Conservation (phyloP, 768 basidiomycete species). For the Boletus sp. region DNA sequence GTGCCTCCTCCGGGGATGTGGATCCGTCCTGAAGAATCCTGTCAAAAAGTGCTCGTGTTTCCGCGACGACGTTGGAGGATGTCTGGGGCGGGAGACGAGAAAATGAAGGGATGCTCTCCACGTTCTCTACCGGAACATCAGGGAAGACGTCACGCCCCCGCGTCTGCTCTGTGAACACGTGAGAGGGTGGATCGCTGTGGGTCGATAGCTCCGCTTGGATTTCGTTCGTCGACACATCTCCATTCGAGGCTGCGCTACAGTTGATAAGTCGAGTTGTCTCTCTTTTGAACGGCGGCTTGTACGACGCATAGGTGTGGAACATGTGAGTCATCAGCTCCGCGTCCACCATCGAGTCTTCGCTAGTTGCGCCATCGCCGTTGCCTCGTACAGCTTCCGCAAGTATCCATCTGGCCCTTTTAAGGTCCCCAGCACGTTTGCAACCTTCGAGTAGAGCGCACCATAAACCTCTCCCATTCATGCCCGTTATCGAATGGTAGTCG, state of each 20-base stretch:
- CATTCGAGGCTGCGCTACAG: not conserved
- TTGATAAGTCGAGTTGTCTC: slow-evolving; percentile 44
- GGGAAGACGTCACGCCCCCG: not conserved
- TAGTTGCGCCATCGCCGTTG: slow-evolving; percentile 15
- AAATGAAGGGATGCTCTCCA: slow-evolving; percentile 19
- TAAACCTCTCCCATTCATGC: slow-evolving; percentile 47
- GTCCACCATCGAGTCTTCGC: slow-evolving; percentile 40
- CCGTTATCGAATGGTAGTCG: slow-evolving; percentile 50
- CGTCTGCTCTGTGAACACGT: slow-evolving; percentile 3
- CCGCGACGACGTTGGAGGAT: slow-evolving; percentile 64
- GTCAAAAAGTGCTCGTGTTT: slow-evolving; percentile 63
- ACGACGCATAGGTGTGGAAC: slow-evolving; percentile 85
- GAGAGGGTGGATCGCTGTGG: not conserved
- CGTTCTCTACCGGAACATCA: slow-evolving; percentile 3
- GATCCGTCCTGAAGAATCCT: slow-evolving; percentile 49
- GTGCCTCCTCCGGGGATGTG: not conserved
- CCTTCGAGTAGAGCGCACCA: slow-evolving; percentile 88
- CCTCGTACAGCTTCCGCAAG: slow-evolving; percentile 66
- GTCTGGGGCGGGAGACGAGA: slow-evolving; percentile 70
- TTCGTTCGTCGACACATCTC: slow-evolving; percentile 4
- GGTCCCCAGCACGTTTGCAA: slow-evolving; percentile 81
- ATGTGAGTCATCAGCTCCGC: slow-evolving; percentile 77
- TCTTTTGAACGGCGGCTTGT: slow-evolving; percentile 66
- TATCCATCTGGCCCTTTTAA: slow-evolving; percentile 83
- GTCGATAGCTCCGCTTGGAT: not conserved